Percentiles rank a stretch among this genome's conserved stretches.
These are phyloP conservation scores for Adansonia rubrostipa DNA, from an alignment of 441 rosid genomes.

Conservation along the genomic window DNA sequence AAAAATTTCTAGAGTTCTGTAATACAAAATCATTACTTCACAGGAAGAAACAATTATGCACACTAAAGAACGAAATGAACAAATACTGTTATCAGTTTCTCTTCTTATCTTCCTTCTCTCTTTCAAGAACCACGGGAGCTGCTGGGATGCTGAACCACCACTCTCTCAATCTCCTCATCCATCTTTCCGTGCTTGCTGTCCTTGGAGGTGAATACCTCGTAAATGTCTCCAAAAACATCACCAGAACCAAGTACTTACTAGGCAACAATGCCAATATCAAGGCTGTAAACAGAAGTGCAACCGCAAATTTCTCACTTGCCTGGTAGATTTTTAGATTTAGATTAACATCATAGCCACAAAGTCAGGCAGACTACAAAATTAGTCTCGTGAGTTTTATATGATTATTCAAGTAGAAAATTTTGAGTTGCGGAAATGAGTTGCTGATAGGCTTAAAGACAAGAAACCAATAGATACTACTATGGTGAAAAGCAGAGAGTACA, in stretches of 20 bases:
- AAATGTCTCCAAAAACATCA: constrained; percentile 65
- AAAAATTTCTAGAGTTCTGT: not conserved
- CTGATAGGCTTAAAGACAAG: not conserved
- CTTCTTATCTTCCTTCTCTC: constrained; percentile 67
- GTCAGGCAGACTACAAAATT: constrained; percentile 5
- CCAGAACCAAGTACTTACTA: constrained; percentile 45
- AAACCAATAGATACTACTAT: not conserved
- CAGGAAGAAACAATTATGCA: constrained; percentile 11
- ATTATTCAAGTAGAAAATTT: not conserved
- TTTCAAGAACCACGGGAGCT: constrained; percentile 58
- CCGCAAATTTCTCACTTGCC: constrained; percentile 81
- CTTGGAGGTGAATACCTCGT: constrained; percentile 79
- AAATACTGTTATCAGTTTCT: constrained; percentile 45
- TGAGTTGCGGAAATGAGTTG: not conserved
- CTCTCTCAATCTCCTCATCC: constrained; percentile 74
- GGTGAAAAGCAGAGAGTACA: not conserved
- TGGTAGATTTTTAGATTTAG: constrained; percentile 27
- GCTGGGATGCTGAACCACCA: constrained; percentile 99
- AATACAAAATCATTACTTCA: constrained; percentile 9
- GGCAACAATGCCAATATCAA: constrained; percentile 56
- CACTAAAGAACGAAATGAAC: not conserved
- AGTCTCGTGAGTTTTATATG: not conserved
- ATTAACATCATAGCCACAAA: constrained; percentile 13
- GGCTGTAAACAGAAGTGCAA: constrained; percentile 46
- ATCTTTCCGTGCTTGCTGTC: constrained; percentile 67